Evolutionary conservation across 768 basidiomycete genomes (phyloP).

Genomic region (Fomitopsis pulvina): DNA sequence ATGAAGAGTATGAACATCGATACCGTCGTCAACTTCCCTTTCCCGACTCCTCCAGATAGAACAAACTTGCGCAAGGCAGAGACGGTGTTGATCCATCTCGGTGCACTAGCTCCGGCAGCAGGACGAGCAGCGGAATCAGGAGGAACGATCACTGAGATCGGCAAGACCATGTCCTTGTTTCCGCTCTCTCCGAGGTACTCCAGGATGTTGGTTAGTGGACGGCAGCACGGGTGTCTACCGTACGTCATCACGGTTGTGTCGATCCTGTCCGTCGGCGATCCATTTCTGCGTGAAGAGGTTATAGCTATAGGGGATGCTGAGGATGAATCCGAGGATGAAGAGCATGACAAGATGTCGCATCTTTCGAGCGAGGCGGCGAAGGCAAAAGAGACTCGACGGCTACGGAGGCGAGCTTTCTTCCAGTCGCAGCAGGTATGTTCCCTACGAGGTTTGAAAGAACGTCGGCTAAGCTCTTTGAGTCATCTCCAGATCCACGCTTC

Average conservation of each 20-base stretch:
- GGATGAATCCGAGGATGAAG: conserved; percentile 31
- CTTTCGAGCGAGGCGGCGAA: conserved; percentile 40
- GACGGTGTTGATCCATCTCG: conserved; percentile 69
- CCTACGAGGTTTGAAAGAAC: neutral
- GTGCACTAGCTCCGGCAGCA: conserved; percentile 51
- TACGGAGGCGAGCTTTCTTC: conserved; percentile 74
- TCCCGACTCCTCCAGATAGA: conserved; percentile 92
- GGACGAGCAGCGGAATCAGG: conserved; percentile 25
- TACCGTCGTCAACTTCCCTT: conserved; percentile 93
- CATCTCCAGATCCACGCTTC: conserved; percentile 60
- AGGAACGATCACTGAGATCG: conserved; percentile 79
- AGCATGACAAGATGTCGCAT: conserved; percentile 32
- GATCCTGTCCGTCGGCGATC: conserved; percentile 89
- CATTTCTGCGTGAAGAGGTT: conserved; percentile 82
- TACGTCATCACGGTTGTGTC: conserved; percentile 91
- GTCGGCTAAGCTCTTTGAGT: neutral
- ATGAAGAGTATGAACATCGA: conserved; percentile 99
- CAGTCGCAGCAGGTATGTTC: conserved; percentile 63
- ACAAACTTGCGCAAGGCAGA: conserved; percentile 74
- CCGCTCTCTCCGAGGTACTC: conserved; percentile 92
- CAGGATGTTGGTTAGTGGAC: conserved; percentile 86
- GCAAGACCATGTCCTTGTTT: conserved; percentile 89
- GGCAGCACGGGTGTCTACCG: conserved; percentile 85
- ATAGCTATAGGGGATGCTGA: conserved; percentile 37
- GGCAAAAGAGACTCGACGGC: conserved; percentile 51